Evolutionary conservation across 768 basidiomycete species (phyloP).

Genomic region (Tylopilus balloui): DNA sequence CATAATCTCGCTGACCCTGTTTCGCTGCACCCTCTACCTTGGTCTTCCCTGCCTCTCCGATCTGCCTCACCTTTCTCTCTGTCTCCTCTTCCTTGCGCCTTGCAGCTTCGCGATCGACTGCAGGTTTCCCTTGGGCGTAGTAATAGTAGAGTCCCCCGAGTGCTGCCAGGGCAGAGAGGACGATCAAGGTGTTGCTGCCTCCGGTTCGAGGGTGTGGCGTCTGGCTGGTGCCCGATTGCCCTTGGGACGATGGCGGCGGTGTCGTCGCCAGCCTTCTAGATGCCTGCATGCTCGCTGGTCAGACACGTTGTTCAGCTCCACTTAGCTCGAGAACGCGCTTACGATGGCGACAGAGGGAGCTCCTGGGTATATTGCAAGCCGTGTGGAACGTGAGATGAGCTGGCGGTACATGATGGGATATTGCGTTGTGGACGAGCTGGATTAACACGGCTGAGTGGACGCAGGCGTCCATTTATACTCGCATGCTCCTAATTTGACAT

Average conservation of each 20-base stretch:
- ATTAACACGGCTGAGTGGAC: not conserved
- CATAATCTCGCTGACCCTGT: slow-evolving; percentile 33
- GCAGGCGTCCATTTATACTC: not conserved
- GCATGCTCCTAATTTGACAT: not conserved
- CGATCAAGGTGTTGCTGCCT: slow-evolving; percentile 26
- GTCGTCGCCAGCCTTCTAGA: slow-evolving; percentile 16
- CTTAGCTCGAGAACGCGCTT: not conserved
- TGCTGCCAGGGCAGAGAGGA: slow-evolving; percentile 30
- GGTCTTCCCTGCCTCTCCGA: slow-evolving; percentile 31
- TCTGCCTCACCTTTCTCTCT: slow-evolving; percentile 25
- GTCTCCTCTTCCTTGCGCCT: slow-evolving; percentile 33
- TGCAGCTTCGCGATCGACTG: slow-evolving; percentile 20
- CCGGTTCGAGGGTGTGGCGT: slow-evolving; percentile 3
- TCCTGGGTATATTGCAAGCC: slow-evolving; percentile 11
- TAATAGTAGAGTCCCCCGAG: slow-evolving; percentile 38
- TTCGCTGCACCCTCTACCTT: slow-evolving; percentile 25
- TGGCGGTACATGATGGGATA: slow-evolving; percentile 14
- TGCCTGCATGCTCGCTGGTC: slow-evolving; percentile 1
- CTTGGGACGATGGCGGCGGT: slow-evolving; percentile 12
- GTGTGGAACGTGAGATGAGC: slow-evolving; percentile 7
- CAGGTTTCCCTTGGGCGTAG: slow-evolving; percentile 26
- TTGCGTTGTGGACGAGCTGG: not conserved
- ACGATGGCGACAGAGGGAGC: slow-evolving; percentile 7
- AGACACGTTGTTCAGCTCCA: not conserved
- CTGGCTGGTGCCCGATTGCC: not conserved